Conservation (phyloP, 2,329 filamentous ascomycete genomes). For the Fusarium redolens region DNA sequence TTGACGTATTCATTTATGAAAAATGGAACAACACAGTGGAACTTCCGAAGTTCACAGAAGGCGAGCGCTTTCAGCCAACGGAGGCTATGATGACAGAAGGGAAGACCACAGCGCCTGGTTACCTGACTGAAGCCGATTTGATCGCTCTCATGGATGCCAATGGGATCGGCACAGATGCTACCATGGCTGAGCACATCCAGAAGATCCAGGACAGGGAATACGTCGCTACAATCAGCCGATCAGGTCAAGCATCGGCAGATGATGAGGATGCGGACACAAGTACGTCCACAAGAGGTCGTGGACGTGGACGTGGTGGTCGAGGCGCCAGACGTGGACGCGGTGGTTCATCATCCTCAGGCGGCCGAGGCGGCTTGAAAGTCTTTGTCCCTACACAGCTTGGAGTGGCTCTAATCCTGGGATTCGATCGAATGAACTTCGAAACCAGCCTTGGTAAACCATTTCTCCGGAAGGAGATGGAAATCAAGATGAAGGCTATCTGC, state of each 20-base stretch:
- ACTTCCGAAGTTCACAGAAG: constrained; percentile 81
- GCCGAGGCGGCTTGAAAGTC: constrained; percentile 72
- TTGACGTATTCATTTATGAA: constrained; percentile 96
- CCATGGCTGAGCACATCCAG: constrained; percentile 98
- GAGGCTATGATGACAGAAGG: constrained; percentile 92
- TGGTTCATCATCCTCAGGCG: constrained; percentile 56
- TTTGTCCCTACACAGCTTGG: constrained; percentile 94
- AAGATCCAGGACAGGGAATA: constrained; percentile 95
- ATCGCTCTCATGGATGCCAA: constrained; percentile 99
- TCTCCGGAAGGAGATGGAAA: constrained; percentile 96
- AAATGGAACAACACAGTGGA: constrained; percentile 92
- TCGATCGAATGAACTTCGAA: constrained; percentile 93
- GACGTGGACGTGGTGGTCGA: constrained; percentile 60
- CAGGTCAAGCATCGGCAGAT: constrained; percentile 50
- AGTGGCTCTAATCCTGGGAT: constrained; percentile 91
- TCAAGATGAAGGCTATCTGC: constrained; percentile 96
- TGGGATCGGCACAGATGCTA: constrained; percentile 97
- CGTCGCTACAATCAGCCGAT: constrained; percentile 71
- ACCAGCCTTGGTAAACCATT: constrained; percentile 96
- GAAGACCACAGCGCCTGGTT: constrained; percentile 85
- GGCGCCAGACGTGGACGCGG: constrained; percentile 53
- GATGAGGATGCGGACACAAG: constrained; percentile 54
- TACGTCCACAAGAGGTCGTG: constrained; percentile 57
- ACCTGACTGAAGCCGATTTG: constrained; percentile 93
- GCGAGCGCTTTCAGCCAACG: constrained; percentile 86